Evolutionary conservation across 2,329 filamentous ascomycete species (phyloP).

Genomic region (Microcera coccophila): DNA sequence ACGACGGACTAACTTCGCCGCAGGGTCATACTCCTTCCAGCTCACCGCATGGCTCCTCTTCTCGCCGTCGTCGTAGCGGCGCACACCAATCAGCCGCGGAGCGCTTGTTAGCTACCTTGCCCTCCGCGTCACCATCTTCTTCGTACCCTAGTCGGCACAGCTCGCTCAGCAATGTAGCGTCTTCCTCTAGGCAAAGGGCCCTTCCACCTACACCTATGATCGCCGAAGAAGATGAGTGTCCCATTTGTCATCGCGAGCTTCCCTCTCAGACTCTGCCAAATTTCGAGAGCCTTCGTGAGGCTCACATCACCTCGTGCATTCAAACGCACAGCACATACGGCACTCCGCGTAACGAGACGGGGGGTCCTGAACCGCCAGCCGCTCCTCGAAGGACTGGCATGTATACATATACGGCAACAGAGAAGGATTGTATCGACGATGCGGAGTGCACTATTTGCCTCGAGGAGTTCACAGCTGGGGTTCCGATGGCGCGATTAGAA

Average conservation of each 20-base stretch:
- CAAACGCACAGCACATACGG: conserved; percentile 50
- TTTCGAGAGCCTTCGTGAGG: conserved; percentile 52
- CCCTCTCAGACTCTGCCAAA: conserved; percentile 54
- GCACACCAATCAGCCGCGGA: conserved; percentile 35
- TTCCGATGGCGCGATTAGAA: conserved; percentile 62
- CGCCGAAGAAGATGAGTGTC: conserved; percentile 74
- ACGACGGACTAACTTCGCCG: conserved; percentile 6
- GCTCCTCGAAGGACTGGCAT: conserved; percentile 53
- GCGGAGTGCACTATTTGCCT: conserved; percentile 66
- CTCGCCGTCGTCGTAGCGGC: conserved; percentile 27
- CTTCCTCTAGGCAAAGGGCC: conserved; percentile 38
- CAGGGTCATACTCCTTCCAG: conserved; percentile 18
- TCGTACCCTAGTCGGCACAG: conserved; percentile 32
- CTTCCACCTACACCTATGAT: conserved; percentile 47
- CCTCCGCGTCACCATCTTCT: conserved; percentile 31
- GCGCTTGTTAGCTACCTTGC: conserved; percentile 37
- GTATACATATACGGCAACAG: conserved; percentile 61
- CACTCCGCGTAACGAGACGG: conserved; percentile 28
- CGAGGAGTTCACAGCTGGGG: conserved; percentile 61
- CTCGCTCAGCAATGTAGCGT: conserved; percentile 28
- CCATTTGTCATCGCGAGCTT: conserved; percentile 69
- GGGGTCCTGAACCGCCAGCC: conserved; percentile 24
- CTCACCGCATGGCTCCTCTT: conserved; percentile 24
- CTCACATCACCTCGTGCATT: conserved; percentile 58
- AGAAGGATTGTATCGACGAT: conserved; percentile 65